Base-by-base conservation (phyloP, 805 yeast genomes). In the Lachancea thermotolerans region DNA sequence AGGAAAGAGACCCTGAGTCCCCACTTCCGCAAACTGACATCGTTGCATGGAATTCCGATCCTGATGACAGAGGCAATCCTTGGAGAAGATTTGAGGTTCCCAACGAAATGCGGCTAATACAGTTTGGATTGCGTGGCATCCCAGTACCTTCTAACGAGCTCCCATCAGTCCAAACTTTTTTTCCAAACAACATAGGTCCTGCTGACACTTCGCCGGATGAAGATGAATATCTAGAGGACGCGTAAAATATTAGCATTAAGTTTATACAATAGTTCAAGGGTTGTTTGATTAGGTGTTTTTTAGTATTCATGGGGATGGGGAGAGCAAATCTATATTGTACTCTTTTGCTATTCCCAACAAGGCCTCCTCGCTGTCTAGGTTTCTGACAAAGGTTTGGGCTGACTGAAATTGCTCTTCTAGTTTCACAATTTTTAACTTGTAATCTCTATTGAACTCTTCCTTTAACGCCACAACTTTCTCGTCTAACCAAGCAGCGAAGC, bases 401-500 rank as follows among this genome's bases (percentile, higher is more conserved):
- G 42, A 43, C 17, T 49, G 42, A 45, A 60, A 60, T 15, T 54
- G 44, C n/a, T 46, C 51, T 47, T 65, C 68, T 12, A 79, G 54
- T 10, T 58, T 51, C 15, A 62, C 55, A 15, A 83, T 54, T 3
- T 88, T 87, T 28, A 68, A 59, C 25, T 70, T 67, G 35, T 77
- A 73, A 46, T 81, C 81, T 1, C 53, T 57, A 37, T 68, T 71
- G 53, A 81, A 75, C 12, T 68, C 67, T 14, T 64, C 56, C 16
- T 80, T 61, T 69, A 84, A 71, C 29, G 60, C 64, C 4, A 70
- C 67, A 31, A 79, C 69, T 27, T 74, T 72, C 27, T 68, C 68
- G 30, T 68, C 59, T 5, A 85, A 64, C 95, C 95, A 88, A 48
- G 83, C 77, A 40, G 72, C 70, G n/a, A 87, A 74, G 0, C 84